phyloP scores from a whole-genome alignment of 2,329 filamentous ascomycete species.

The Fusarium tanahbumbuense region DNA sequence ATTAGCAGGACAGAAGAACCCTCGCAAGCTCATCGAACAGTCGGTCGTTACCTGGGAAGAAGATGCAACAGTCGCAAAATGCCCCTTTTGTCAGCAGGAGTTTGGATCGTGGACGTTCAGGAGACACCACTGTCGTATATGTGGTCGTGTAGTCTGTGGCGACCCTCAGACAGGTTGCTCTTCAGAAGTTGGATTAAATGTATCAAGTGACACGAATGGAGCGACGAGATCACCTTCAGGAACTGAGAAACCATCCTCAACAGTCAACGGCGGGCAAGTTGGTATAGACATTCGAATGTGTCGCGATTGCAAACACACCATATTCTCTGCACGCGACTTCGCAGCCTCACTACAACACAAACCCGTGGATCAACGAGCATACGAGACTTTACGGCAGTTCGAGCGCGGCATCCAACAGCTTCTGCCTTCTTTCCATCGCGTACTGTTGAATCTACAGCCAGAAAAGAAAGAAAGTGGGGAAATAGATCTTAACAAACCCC shows the following conservation, averaged over 20 bases:
- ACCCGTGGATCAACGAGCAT: constrained; percentile 81
- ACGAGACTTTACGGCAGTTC: constrained; percentile 86
- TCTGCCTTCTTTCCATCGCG: constrained; percentile 84
- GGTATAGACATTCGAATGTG: constrained; percentile 91
- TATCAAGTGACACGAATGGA: constrained; percentile 63
- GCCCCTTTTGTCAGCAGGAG: constrained; percentile 95
- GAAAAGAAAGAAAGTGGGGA: constrained; percentile 55
- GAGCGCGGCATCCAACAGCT: constrained; percentile 86
- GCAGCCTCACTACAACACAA: constrained; percentile 73
- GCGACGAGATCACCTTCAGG: constrained; percentile 43
- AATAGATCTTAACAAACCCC: constrained; percentile 54
- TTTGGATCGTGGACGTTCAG: constrained; percentile 94
- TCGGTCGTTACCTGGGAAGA: constrained; percentile 96
- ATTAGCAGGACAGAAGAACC: constrained; percentile 75
- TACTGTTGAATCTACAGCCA: constrained; percentile 76
- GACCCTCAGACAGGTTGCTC: constrained; percentile 89
- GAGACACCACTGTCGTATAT: constrained; percentile 93
- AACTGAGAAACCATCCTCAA: constrained; percentile 56
- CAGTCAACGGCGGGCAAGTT: constrained; percentile 60
- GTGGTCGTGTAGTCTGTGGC: constrained; percentile 91
- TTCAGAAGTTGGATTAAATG: constrained; percentile 81
- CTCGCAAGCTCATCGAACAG: constrained; percentile 86
- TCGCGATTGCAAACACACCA: constrained; percentile 78
- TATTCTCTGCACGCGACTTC: constrained; percentile 80
- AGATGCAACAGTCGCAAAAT: constrained; percentile 80